Base-by-base conservation (phyloP, 352 stramenopile genomes). In the Globisporangium perplexum region DNA sequence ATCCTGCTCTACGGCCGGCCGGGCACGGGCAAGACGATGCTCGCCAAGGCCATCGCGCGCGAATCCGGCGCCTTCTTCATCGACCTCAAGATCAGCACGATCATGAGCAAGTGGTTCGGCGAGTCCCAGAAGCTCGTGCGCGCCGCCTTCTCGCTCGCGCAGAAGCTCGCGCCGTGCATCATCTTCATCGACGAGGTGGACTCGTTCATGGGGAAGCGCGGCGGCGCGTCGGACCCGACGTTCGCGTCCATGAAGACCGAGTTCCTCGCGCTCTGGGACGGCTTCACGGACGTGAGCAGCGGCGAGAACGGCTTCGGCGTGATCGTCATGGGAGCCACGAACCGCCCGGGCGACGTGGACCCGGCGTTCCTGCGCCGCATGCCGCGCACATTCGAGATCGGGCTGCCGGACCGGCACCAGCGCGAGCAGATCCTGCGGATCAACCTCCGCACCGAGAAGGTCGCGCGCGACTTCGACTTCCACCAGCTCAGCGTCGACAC, bases 101-200 rank as follows among this genome's bases (percentile, higher is more conserved):
- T 95, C 69, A 95, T 95, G 84, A 95, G 83, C 56, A 95, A 95
- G 65, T 95, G 84, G 84, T 95, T 95, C 60, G 84, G 84, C 39
- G 84, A 95, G 60, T 97, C 82, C 28, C 72, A 98, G 68, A 98
- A 98, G 74, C 74, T 98, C 22, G 91, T 98, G 50, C 81, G 87
- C 36, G 93, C 93, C 0, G 91, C 88, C 20, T 98, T 98, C 69
- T 90, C 80, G 45, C 70, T 99, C 30, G 95, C 95, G 17, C 71
- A 82, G 39, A 99, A 99, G 71, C 76, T 99, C 41, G 82, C 90
- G 43, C 96, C 96, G 2, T 97, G 87, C 60, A 96, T 99, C 63
- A 97, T 99, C 53, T 99, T 99, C 64, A 98, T 99, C 48, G 96
- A 99, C 67, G 96, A 99, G 65, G 86, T 98, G 17, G 89, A 97